Conservation (phyloP, 768 basidiomycete genomes). For the Termitomyces sp. region DNA sequence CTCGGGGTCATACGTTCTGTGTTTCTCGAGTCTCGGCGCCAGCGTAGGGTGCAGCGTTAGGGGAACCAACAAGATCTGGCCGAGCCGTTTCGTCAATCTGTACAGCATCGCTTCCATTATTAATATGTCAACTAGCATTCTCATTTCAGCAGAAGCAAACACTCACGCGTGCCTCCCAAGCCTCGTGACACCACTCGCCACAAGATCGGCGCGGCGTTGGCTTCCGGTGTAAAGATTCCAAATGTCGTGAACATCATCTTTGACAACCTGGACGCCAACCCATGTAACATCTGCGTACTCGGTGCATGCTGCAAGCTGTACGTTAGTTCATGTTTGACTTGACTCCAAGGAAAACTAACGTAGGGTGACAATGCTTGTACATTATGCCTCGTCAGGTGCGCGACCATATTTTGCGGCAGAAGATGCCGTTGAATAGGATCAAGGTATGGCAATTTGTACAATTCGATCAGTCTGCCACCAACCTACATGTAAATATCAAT, state of each 20-base stretch:
- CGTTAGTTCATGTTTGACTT: neutral
- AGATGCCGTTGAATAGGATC: conserved; percentile 48
- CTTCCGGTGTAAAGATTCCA: conserved; percentile 62
- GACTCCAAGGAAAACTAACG: conserved; percentile 35
- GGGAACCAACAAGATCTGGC: conserved; percentile 48
- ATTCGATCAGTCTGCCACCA: conserved; percentile 59
- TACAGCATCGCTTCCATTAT: conserved; percentile 54
- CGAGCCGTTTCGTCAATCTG: conserved; percentile 53
- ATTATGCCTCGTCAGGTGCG: conserved; percentile 70
- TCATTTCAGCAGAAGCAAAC: conserved; percentile 2
- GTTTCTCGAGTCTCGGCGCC: conserved; percentile 31
- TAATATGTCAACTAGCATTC: conserved; percentile 9
- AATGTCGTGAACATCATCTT: conserved; percentile 46
- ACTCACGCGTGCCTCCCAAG: conserved; percentile 74
- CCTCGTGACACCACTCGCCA: conserved; percentile 64
- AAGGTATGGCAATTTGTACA: conserved; percentile 75
- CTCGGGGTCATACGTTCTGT: conserved; percentile 32
- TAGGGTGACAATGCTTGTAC: conserved; percentile 62
- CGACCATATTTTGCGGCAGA: conserved; percentile 54
- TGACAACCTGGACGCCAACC: conserved; percentile 56
- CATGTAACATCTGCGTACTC: conserved; percentile 48
- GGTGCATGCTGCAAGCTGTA: conserved; percentile 54
- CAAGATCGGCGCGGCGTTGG: conserved; percentile 68
- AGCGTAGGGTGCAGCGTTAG: conserved; percentile 55
- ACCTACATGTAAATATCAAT: conserved; percentile 7